Evolutionary conservation across 495 filamentous ascomycete genomes (phyloP).

Genomic region (Durotheca rogersii): DNA sequence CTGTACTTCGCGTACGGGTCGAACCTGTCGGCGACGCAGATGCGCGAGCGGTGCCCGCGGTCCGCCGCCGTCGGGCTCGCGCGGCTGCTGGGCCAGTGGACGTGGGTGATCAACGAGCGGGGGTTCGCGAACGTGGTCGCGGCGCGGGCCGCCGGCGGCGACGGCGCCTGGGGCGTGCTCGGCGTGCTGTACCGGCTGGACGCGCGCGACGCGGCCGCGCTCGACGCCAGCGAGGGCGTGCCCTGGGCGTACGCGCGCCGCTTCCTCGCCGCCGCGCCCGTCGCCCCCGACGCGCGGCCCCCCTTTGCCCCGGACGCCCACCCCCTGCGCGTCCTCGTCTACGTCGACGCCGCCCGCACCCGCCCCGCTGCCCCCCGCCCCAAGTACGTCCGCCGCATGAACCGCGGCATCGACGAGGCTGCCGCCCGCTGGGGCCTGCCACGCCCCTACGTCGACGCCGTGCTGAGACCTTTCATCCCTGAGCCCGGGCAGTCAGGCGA

Average conservation of each 20-base stretch:
- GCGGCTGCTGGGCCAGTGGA: conserved; percentile 38
- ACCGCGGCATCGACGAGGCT: conserved; percentile 41
- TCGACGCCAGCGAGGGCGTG: conserved; percentile 43
- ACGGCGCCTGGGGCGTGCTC: no score
- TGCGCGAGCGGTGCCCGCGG: conserved; percentile 41
- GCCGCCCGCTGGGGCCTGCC: conserved; percentile 36
- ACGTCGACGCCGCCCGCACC: conserved; percentile 37
- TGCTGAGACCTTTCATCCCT: conserved; percentile 20
- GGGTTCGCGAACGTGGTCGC: conserved; percentile 46
- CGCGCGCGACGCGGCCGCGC: conserved; percentile 30
- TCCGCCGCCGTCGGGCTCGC: conserved; percentile 40
- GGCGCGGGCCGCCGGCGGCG: no score
- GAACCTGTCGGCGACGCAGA: conserved; percentile 45
- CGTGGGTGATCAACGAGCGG: conserved; percentile 47
- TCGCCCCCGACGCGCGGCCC: not conserved
- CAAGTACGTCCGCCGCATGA: conserved; percentile 46
- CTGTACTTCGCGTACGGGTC: conserved; percentile 47
- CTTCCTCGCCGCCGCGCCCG: conserved; percentile 28
- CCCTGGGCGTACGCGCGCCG: conserved; percentile 39
- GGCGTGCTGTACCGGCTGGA: conserved; percentile 43
- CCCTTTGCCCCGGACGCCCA: not conserved
- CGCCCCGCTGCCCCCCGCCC: conserved; percentile 19
- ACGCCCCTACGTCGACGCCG: conserved; percentile 30
- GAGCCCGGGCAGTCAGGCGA: not conserved
- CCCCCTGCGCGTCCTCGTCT: conserved; percentile 40